Conservation (phyloP, 768 basidiomycete species). For the Mycena alexandri region DNA sequence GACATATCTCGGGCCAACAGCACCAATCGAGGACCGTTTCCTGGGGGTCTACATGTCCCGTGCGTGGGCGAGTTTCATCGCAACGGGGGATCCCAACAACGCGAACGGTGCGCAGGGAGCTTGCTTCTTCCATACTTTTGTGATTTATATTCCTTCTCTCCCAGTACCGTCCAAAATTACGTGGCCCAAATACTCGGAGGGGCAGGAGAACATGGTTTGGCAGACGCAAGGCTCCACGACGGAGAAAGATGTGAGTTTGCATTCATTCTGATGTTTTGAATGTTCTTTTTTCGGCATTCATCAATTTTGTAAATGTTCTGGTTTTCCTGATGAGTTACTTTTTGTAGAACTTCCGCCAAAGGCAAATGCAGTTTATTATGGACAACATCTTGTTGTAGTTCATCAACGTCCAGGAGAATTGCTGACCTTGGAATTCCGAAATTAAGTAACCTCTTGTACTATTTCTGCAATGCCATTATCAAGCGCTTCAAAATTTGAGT, state of each 20-base stretch:
- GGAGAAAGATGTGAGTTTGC: constrained; percentile 32
- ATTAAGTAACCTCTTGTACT: too few species aligned
- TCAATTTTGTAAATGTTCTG: too few species aligned
- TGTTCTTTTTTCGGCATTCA: too few species aligned
- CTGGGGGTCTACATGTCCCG: constrained; percentile 33
- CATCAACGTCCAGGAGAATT: too few species aligned
- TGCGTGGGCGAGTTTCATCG: constrained; percentile 36
- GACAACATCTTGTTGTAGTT: constrained; percentile 9
- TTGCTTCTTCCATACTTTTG: neutral
- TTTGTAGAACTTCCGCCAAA: constrained; percentile 9
- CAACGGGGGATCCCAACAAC: constrained; percentile 37
- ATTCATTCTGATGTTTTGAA: neutral
- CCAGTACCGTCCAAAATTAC: constrained; percentile 24
- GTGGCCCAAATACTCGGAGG: constrained; percentile 34
- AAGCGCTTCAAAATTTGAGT: too few species aligned
- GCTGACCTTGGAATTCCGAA: too few species aligned
- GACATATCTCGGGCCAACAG: constrained; percentile 28
- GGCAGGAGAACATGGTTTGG: constrained; percentile 30
- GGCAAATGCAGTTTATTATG: constrained; percentile 25
- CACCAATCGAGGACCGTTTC: constrained; percentile 36
- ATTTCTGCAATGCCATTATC: too few species aligned
- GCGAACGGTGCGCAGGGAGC: constrained; percentile 22
- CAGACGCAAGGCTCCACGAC: constrained; percentile 33
- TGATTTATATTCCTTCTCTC: too few species aligned
- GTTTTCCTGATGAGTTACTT: too few species aligned